Percentiles rank a stretch among this genome's conserved stretches.
These are phyloP conservation scores for Croton setiger DNA, from an alignment of 441 rosid genomes.

Conservation along the genomic window DNA sequence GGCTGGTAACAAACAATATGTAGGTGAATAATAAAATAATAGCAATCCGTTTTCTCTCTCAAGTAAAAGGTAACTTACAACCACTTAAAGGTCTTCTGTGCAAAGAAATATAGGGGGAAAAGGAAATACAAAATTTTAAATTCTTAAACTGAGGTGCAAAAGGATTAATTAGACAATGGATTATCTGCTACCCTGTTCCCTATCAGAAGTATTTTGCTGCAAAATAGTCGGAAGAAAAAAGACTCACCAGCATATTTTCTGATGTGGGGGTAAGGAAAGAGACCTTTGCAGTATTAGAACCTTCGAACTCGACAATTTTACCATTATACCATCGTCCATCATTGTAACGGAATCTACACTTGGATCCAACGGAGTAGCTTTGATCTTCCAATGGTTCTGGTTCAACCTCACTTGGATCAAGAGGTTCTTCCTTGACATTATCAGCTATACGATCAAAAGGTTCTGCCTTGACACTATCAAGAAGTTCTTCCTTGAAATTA, in stretches of 20 bases:
- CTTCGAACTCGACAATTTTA: slow-evolving; percentile 53
- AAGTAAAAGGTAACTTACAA: neutral
- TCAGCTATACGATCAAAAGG: slow-evolving; percentile 28
- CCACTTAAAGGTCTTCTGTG: neutral
- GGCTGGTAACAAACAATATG: neutral
- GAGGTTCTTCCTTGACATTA: slow-evolving; percentile 47
- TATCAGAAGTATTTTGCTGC: neutral
- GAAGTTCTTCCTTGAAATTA: slow-evolving; percentile 29
- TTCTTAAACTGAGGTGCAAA: neutral
- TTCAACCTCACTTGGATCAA: slow-evolving; percentile 40
- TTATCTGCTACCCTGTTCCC: neutral
- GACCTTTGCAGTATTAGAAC: slow-evolving; percentile 55
- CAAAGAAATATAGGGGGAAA: neutral
- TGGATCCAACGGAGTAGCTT: slow-evolving; percentile 53
- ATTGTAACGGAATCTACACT: slow-evolving; percentile 56
- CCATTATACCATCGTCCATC: slow-evolving; percentile 98
- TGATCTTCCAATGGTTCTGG: slow-evolving; percentile 46
- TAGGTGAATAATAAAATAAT: neutral
- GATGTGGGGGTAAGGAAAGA: slow-evolving; percentile 82
- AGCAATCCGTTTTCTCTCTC: neutral
- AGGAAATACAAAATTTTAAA: neutral
- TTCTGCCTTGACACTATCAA: slow-evolving; percentile 40
- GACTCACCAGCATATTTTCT: slow-evolving; percentile 75
- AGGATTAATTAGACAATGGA: neutral
- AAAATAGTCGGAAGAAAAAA: slow-evolving; percentile 2